A percentile compares a stretch with the other conserved stretches of the same genome.
Evolutionary conservation across 352 stramenopile genomes (phyloP).

Genomic region (Phytophthora sp.): DNA sequence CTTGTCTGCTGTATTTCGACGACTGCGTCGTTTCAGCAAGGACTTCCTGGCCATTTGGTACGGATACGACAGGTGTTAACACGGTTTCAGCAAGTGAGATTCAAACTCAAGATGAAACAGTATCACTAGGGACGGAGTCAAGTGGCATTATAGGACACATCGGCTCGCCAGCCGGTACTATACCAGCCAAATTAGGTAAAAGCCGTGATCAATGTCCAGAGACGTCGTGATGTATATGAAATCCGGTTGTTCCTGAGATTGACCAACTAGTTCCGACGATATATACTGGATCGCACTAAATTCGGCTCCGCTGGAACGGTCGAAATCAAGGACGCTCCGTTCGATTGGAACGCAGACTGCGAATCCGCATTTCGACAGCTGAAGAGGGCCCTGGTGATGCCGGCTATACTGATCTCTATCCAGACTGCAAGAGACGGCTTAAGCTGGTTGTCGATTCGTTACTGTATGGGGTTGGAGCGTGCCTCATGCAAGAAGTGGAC

Average conservation of each 20-base stretch:
- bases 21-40: conserved; percentile 7
- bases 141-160: conserved; percentile 11
- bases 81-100: not conserved
- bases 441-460: conserved; percentile 8
- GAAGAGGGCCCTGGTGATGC: not conserved
- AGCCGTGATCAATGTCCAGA: conserved; percentile 1
- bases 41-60: not conserved
- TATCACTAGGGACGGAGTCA: conserved; percentile 8
- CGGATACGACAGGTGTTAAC: not conserved
- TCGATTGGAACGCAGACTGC: conserved; percentile 4
- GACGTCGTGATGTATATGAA: not conserved
- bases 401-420: conserved; percentile 7
- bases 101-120: conserved; percentile 17
- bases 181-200: too few relatives aligned
- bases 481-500: conserved; percentile 6
- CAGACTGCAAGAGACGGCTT: not conserved
- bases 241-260: too few relatives aligned
- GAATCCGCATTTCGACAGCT: conserved; percentile 7
- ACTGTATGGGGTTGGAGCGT: not conserved
- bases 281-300: conserved; percentile 13
- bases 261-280: conserved; percentile 11
- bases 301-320: too few relatives aligned
- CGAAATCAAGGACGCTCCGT: conserved; percentile 11
- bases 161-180: not conserved
- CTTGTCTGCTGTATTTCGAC: not conserved